A percentile compares a stretch with the other conserved stretches of the same genome.
Evolutionary conservation across 176 grass and related monocot species (phyloP).

Genomic region (Chloris gayana): DNA sequence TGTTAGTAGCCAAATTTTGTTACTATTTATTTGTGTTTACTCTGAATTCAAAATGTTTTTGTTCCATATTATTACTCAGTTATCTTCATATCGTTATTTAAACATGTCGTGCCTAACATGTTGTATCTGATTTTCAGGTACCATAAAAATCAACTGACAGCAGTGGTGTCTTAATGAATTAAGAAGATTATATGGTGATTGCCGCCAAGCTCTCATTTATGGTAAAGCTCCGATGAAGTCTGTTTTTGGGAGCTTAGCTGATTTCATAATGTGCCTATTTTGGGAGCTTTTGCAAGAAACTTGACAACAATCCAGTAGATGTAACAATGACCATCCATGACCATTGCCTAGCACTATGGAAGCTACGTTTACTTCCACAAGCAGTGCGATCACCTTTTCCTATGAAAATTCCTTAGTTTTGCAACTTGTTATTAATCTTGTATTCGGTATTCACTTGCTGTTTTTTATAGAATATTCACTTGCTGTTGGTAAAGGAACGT

Average conservation of each 20-base stretch:
- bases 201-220: background rate
- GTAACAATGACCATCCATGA: background rate
- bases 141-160: background rate
- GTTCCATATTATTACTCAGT: background rate
- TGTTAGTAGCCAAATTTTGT: too few relatives aligned
- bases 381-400: background rate
- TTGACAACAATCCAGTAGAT: background rate
- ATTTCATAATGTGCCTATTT: background rate
- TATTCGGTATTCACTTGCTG: background rate
- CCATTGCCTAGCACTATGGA: background rate
- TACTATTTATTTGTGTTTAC: background rate
- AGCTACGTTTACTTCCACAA: background rate
- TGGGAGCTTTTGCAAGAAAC: background rate
- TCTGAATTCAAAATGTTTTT: background rate
- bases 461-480: background rate
- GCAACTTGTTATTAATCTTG: background rate
- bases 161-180: too few relatives aligned
- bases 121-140: background rate
- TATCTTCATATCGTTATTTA: background rate
- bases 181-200: background rate
- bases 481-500: background rate
- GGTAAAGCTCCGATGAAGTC: background rate
- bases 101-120: background rate
- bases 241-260: background rate
- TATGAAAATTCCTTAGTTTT: background rate